A percentile compares a stretch with the other conserved stretches of the same genome.
These are phyloP conservation scores for Gyrodon lividus DNA, from an alignment of 768 basidiomycete genomes.

Conservation along the genomic window DNA sequence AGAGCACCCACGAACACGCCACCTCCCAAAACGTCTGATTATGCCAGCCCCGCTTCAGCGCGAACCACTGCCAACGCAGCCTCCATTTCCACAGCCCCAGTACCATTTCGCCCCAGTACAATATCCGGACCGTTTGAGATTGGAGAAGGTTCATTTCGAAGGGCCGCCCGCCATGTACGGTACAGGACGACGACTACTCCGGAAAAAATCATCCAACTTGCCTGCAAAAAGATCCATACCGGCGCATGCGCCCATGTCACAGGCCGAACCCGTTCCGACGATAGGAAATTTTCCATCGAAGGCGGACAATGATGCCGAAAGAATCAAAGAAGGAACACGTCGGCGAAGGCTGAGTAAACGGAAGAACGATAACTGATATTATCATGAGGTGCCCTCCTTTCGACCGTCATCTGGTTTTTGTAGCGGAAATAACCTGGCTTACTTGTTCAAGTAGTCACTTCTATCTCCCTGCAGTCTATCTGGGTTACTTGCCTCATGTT, in stretches of 20 bases:
- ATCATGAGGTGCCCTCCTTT: conserved; percentile 4
- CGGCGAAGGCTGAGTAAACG: conserved; percentile 36
- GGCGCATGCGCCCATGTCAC: conserved; percentile 16
- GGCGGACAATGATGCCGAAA: conserved; percentile 15
- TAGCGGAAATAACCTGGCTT: conserved; percentile 20
- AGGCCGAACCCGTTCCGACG: conserved; percentile 8
- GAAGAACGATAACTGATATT: conserved; percentile 25
- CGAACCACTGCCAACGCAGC: conserved; percentile 8
- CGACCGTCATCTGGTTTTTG: conserved; percentile 4
- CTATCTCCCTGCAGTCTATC: conserved; percentile 15
- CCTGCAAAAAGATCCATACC: conserved; percentile 28
- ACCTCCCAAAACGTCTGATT: conserved; percentile 64
- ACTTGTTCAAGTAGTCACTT: conserved; percentile 21
- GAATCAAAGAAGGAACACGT: conserved; percentile 24
- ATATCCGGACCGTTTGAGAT: conserved; percentile 4
- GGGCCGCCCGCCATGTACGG: conserved; percentile 9
- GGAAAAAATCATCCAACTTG: conserved; percentile 24
- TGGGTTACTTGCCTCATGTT: conserved; percentile 5
- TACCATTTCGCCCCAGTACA: conserved; percentile 9
- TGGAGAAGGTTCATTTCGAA: conserved; percentile 1
- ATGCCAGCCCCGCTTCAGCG: conserved; percentile 71
- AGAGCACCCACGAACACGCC: conserved; percentile 24
- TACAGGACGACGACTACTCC: conserved; percentile 19
- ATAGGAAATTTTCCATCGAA: conserved; percentile 9
- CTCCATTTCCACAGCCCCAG: conserved; percentile 15